These are phyloP conservation scores for Cryptosporidium tyzzeri DNA, from an alignment of 169 alveolate genomes.

Conservation along the genomic window DNA sequence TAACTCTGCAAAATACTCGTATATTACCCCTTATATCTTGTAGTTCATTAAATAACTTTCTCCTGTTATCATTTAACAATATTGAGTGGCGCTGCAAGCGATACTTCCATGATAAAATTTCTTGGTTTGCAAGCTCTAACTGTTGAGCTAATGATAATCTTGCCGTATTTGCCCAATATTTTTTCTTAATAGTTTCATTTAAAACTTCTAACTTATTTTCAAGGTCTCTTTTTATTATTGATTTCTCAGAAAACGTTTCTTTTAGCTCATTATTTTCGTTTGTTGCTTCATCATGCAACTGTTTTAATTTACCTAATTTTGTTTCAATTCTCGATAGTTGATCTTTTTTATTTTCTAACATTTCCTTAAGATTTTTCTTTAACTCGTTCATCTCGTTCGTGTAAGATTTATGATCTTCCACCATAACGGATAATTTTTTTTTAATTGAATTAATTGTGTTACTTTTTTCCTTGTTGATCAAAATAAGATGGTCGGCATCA, in stretches of 20 bases:
- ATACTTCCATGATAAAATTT: slow-evolving; percentile 55
- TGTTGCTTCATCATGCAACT: background rate
- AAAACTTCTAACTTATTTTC: slow-evolving; percentile 20
- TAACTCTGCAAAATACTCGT: slow-evolving; percentile 82
- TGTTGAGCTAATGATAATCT: slow-evolving; percentile 69
- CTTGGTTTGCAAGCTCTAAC: slow-evolving; percentile 74
- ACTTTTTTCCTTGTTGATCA: background rate
- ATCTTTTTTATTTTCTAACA: background rate
- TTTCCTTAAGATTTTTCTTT: background rate
- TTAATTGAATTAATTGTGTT: slow-evolving; percentile 11
- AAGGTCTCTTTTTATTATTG: background rate
- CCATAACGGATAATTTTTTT: background rate
- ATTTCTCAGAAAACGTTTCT: background rate
- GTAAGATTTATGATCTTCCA: background rate
- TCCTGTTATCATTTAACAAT: slow-evolving; percentile 69
- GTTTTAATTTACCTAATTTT: background rate
- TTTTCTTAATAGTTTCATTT: slow-evolving; percentile 54
- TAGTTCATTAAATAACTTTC: slow-evolving; percentile 77
- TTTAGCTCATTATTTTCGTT: background rate
- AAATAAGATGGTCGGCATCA: slow-evolving; percentile 2
- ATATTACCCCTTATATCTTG: slow-evolving; percentile 83
- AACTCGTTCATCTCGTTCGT: background rate
- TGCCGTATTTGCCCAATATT: slow-evolving; percentile 72
- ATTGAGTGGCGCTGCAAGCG: slow-evolving; percentile 43
- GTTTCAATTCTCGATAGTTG: slow-evolving; percentile 36